phyloP scores from a whole-genome alignment of 2,329 filamentous ascomycete genomes.

The Calonectria multiphialidica region DNA sequence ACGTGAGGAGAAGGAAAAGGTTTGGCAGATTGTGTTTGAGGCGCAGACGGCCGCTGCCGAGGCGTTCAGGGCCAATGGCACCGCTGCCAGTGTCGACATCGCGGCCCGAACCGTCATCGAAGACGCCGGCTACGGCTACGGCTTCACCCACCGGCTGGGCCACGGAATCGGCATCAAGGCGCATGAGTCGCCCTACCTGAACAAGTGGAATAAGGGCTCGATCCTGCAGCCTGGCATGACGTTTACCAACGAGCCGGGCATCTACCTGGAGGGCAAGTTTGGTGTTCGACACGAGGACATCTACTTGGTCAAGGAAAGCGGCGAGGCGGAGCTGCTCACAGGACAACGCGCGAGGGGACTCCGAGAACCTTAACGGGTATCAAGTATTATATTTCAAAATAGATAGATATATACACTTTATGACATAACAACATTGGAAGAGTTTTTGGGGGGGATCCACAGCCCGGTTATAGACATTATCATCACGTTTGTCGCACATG shows the following conservation, averaged over 20 bases:
- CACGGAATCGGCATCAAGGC: conserved; percentile 77
- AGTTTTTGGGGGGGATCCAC: not conserved
- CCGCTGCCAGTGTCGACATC: conserved; percentile 70
- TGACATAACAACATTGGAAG: not conserved
- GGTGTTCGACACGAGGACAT: conserved; percentile 74
- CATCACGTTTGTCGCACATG: not conserved
- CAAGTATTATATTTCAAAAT: conserved; percentile 28
- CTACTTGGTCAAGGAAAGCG: conserved; percentile 66
- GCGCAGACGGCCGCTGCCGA: conserved; percentile 68
- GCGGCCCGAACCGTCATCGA: conserved; percentile 70
- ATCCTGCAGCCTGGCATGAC: conserved; percentile 68
- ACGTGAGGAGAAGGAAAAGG: conserved; percentile 63
- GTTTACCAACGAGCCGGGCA: conserved; percentile 73
- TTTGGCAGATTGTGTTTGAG: conserved; percentile 73
- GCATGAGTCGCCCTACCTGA: conserved; percentile 74
- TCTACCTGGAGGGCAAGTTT: conserved; percentile 71
- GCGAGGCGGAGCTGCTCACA: conserved; percentile 66
- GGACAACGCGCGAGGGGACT: conserved; percentile 63
- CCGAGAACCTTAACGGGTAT: conserved; percentile 61
- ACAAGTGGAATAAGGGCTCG: conserved; percentile 67
- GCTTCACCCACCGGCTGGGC: conserved; percentile 72
- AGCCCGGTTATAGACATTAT: not conserved
- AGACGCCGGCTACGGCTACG: conserved; percentile 67
- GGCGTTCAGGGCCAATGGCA: conserved; percentile 63
- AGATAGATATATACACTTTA: conserved; percentile 14